Evolutionary conservation across 371 early-diverging fungal species (phyloP), one percentile per base, ranked within the genome.

Genomic region (Sporodiniella umbellata): DNA sequence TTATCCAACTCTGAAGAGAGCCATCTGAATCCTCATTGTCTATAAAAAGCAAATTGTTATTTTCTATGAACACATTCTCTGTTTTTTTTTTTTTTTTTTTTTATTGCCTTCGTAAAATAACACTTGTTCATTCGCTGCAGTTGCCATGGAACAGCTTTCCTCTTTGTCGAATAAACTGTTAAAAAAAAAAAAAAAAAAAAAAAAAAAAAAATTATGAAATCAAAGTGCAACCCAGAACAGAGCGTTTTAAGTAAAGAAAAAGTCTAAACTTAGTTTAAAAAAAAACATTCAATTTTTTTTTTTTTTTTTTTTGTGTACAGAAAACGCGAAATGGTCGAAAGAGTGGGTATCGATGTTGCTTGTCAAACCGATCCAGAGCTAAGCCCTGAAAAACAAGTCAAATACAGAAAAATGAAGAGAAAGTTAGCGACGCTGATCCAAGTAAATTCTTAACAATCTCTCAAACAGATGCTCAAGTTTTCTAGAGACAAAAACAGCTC

Each of bases 1-100:
- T 79, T 38, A 94, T 85, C 96, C 96, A 96, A 30, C 64, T 67
- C 31, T 73, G 74, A 4, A 69, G 44, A 19, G 70, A 69, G 4
- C 63, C 62, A 48, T 62, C 58, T 5, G 55, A 60, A 23, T 60
- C 53, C 42, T 54, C 56, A 43, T 58, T 48, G 8, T 51, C 53
- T 57, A 33, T 18, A 28, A 24, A 18, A 12, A 19, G 19, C 30
- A 26, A 37, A 6, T n/a, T 37, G 15, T 15, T 37, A 7, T 35
- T n/a, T 2, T 21, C 15, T 19, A 40, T 5, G 21, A 15, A 37
- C 1, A 7, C 14, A 31, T 10, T 12, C 2, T n/a, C n/a, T 26
- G 25, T 42, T 1, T 48, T 37, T 25, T 37, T 37, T 24, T 21
- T 48, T 37, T 12, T 37, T 23, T 12, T 37, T n/a, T 37, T 17